Percentiles rank a stretch among this genome's conserved stretches.
phyloP scores from a whole-genome alignment of 345 rosid species.

The Acer negundo region DNA sequence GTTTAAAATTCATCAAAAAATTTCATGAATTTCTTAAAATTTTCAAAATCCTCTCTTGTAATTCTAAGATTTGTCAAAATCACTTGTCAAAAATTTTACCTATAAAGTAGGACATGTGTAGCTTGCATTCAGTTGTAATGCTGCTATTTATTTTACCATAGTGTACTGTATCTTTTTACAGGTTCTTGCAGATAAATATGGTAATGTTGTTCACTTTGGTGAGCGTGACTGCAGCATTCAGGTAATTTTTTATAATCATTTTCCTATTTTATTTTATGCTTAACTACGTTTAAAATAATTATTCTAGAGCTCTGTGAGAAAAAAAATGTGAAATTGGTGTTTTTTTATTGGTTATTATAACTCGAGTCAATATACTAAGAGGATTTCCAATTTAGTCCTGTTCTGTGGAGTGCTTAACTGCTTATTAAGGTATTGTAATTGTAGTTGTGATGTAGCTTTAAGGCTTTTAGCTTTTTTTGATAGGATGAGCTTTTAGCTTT shows the following conservation, averaged over 20 bases:
- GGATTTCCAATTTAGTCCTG: background rate
- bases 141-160: background rate
- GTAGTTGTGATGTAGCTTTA: background rate
- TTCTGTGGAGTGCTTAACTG: background rate
- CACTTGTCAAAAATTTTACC: too few species aligned
- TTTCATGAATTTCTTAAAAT: too few species aligned
- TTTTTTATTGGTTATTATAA: background rate
- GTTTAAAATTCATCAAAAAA: background rate
- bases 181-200: slow-evolving; percentile 97
- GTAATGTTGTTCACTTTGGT: slow-evolving; percentile 97
- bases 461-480: background rate
- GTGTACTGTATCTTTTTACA: slow-evolving; percentile 34
- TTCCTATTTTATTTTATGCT: background rate
- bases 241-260: slow-evolving; percentile 41
- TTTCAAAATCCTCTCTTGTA: too few species aligned
- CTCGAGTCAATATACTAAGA: background rate
- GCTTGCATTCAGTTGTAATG: too few species aligned
- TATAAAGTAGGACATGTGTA: too few species aligned
- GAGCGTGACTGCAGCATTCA: slow-evolving; percentile 99
- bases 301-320: background rate
- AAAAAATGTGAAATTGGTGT: background rate
- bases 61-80: too few species aligned
- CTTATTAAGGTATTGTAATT: too few species aligned
- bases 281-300: slow-evolving; percentile 1
- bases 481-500: too few species aligned